These are phyloP conservation scores for Dactylella cylindrospora DNA, from an alignment of 2,329 filamentous ascomycete species.

Conservation along the genomic window DNA sequence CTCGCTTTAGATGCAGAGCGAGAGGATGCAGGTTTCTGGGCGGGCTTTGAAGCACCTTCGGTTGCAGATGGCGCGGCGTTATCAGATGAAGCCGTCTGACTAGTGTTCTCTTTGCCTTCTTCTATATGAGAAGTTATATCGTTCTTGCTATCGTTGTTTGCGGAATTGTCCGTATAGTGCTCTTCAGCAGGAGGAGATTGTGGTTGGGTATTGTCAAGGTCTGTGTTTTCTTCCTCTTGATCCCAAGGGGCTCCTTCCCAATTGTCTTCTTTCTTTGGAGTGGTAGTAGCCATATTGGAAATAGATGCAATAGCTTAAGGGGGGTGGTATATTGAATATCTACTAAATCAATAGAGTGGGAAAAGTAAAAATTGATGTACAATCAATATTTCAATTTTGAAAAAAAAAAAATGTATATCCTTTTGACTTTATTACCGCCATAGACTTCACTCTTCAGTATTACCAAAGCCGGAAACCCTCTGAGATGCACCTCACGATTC, in stretches of 20 bases:
- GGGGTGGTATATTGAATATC: conserved; percentile 6
- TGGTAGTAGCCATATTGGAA: conserved; percentile 25
- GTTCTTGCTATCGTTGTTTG: conserved; percentile 3
- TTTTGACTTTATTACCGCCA: too few relatives aligned
- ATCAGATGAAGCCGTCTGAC: background rate
- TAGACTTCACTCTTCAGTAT: too few relatives aligned
- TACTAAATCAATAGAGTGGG: background rate
- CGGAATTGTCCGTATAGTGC: background rate
- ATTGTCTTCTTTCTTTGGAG: conserved; percentile 26
- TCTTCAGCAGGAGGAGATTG: conserved; percentile 3
- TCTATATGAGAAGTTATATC: conserved; percentile 1
- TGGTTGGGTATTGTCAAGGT: conserved; percentile 2
- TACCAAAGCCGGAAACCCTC: too few relatives aligned
- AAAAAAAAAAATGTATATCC: too few relatives aligned
- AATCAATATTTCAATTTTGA: background rate
- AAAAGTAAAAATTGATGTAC: conserved; percentile 1
- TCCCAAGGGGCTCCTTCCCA: conserved; percentile 29
- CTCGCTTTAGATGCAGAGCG: conserved; percentile 8
- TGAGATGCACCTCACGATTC: too few relatives aligned
- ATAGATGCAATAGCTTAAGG: background rate
- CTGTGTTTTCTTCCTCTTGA: conserved; percentile 16
- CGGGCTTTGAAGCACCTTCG: background rate
- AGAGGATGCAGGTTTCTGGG: background rate
- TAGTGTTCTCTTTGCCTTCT: conserved; percentile 14
- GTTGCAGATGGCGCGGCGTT: background rate